These are phyloP conservation scores for Emericellopsis terricola DNA, from an alignment of 495 filamentous ascomycete genomes.

Conservation along the genomic window DNA sequence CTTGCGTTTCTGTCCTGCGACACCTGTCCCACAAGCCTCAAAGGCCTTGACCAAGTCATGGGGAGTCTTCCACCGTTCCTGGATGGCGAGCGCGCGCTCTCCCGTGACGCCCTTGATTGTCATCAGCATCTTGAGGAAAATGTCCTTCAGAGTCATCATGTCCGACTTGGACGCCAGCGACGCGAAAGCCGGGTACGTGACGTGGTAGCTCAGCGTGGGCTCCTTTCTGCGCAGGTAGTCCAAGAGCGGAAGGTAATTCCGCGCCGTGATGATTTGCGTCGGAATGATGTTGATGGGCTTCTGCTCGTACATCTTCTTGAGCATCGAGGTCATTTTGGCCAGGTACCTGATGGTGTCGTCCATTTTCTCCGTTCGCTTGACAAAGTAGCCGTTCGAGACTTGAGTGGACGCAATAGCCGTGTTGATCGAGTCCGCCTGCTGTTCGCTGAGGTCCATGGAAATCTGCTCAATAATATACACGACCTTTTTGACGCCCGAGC, in stretches of 20 bases:
- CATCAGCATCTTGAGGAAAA: constrained; percentile 82
- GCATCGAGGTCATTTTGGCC: constrained; percentile 50
- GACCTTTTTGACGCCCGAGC: constrained; percentile 55
- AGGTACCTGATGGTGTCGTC: constrained; percentile 73
- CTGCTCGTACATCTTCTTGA: constrained; percentile 46
- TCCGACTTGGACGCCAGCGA: constrained; percentile 59
- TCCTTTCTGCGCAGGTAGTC: constrained; percentile 30
- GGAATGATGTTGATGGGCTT: constrained; percentile 41
- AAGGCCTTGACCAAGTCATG: constrained; percentile 50
- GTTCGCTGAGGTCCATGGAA: constrained; percentile 28
- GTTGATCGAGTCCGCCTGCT: constrained; percentile 46
- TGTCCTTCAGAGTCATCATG: constrained; percentile 49
- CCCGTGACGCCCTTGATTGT: constrained; percentile 59
- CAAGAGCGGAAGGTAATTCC: constrained; percentile 52
- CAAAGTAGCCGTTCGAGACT: constrained; percentile 66
- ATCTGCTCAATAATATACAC: constrained; percentile 71
- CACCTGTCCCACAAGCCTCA: constrained; percentile 26
- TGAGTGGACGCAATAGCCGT: constrained; percentile 67
- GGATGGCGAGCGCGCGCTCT: constrained; percentile 70
- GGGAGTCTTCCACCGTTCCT: constrained; percentile 57
- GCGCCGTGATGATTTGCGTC: constrained; percentile 42
- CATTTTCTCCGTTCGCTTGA: constrained; percentile 58
- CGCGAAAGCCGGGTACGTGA: constrained; percentile 56
- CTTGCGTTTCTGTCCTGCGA: constrained; percentile 29
- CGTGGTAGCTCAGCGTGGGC: constrained; percentile 35